Evolutionary conservation across 2,329 filamentous ascomycete genomes (phyloP), one percentile per base, ranked within the genome.

Genomic region (Penicillium rolfsii): DNA sequence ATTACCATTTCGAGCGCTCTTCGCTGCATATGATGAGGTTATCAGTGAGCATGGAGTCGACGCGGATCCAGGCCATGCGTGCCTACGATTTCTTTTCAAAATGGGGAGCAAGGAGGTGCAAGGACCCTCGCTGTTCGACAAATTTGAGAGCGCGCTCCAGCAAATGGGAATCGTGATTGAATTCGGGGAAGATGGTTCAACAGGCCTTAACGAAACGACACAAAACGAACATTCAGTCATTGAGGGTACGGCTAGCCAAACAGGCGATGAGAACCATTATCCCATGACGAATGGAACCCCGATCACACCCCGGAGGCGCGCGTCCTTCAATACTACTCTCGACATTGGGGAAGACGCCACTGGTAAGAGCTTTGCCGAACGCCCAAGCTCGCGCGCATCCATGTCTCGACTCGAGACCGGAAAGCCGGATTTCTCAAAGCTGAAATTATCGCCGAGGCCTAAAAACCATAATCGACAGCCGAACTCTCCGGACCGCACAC

Each of bases 51-150:
- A 90, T 79, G 89, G 87, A 57, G 80, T 91, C 65, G 84, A 91
- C 61, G 83, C 87, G n/a, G 87, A 91, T 69, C 83, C 89, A 67
- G 91, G 93, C 70, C 87, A 88, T 68, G 86, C 90, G 67, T 89
- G 93, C 70, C 87, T 92, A 65, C 86, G 89, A 64, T 88, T 96
- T 69, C 79, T 97, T 58, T 91, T 95, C 74, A 89, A 89, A 70
- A 87, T 97, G 73, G 90, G 91, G 55, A 87, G 87, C 62, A 83
- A 77, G 62, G 71, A 70, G 46, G 67, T 86, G 69, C 82, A 83
- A 59, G 84, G 84, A 50, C 76, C 83, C 50, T 83, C 83, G 4
- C 80, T 96, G 30, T 82, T 86, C 64, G 85, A 89, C 60, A 90
- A 89, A 67, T 93, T 95, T 69, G 84, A 87, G 73, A 80, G 84